A percentile compares a stretch with the other conserved stretches of the same genome.
Evolutionary conservation across 768 basidiomycete genomes (phyloP).

Genomic region (Fibroporia radiculosa): DNA sequence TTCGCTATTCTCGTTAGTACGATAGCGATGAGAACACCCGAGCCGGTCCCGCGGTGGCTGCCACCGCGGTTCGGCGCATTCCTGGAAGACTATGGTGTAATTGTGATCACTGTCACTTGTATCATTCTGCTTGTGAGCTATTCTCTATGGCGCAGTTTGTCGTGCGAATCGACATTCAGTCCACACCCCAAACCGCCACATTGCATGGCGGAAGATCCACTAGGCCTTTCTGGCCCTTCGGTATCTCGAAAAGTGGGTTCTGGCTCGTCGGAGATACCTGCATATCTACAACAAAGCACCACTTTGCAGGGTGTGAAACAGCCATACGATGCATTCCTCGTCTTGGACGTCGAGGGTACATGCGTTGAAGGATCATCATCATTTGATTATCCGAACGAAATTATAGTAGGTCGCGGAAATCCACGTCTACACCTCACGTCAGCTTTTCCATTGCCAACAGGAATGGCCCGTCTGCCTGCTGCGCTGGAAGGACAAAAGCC

Average conservation of each 20-base stretch:
- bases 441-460: constrained; percentile 30
- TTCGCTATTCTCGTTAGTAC: too few relatives aligned
- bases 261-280: constrained; percentile 2
- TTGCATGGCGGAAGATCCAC: background rate
- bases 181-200: too few relatives aligned
- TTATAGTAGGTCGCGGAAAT: constrained; percentile 59
- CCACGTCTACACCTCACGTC: too few relatives aligned
- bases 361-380: constrained; percentile 47
- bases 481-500: constrained; percentile 63
- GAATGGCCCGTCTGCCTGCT: constrained; percentile 92
- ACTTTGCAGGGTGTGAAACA: constrained; percentile 26
- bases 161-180: too few relatives aligned
- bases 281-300: background rate
- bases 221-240: background rate
- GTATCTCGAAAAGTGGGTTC: background rate
- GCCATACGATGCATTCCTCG: constrained; percentile 71
- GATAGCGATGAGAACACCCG: too few relatives aligned
- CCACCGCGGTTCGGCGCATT: too few relatives aligned
- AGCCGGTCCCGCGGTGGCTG: too few relatives aligned
- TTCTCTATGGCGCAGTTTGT: too few relatives aligned
- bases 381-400: constrained; percentile 89
- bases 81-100: too few relatives aligned
- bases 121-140: too few relatives aligned
- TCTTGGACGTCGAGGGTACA: constrained; percentile 87
- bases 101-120: too few relatives aligned